A percentile compares a stretch with the other conserved stretches of the same genome.
phyloP scores from a whole-genome alignment of 306 rosid species.

The barrel medic (Medicago truncatula) region MtrunA17r5.0-ANR NC_053048.1:27621001-27621500 shows the following conservation, averaged over 20 bases:
- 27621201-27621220: constrained; percentile 34
- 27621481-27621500: constrained; percentile 74
- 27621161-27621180: constrained; percentile 1
- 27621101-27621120: constrained; percentile 12
- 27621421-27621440: constrained; percentile 70
- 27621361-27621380: neutral
- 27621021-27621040: constrained; percentile 40
- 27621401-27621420: constrained; percentile 51
- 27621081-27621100: constrained; percentile 39
- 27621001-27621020: constrained; percentile 34
- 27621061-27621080: constrained; percentile 34
- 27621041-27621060: neutral
- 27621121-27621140: constrained; percentile 35
- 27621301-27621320: constrained; percentile 56
- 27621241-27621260: constrained; percentile 27
- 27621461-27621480: constrained; percentile 81
- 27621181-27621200: constrained; percentile 44
- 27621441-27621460: constrained; percentile 65
- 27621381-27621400: neutral
- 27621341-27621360: neutral
- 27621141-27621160: neutral
- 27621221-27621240: constrained; percentile 38
- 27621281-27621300: constrained; percentile 64
- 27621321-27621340: neutral
- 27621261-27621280: constrained; percentile 42